Percentiles rank a stretch among this genome's conserved stretches.
phyloP scores from a whole-genome alignment of 2,329 filamentous ascomycete genomes.

The Dendryphion nanum region DNA sequence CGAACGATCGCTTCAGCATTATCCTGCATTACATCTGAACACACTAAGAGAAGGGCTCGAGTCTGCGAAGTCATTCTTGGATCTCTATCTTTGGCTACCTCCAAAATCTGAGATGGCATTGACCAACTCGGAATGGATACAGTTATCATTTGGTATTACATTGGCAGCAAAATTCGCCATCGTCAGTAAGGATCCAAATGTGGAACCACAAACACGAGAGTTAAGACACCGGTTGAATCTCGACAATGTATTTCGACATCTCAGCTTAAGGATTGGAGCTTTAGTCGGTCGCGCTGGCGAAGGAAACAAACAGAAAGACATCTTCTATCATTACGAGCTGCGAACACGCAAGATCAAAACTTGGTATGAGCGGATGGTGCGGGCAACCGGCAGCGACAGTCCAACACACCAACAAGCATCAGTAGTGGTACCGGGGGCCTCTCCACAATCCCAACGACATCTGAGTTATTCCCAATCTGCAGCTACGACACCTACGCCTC shows the following conservation, averaged over 20 bases:
- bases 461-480: conserved; percentile 1
- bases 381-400: conserved; percentile 15
- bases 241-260: conserved; percentile 25
- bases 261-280: conserved; percentile 22
- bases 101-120: conserved; percentile 34
- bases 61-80: conserved; percentile 28
- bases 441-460: background rate
- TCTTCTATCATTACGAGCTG: conserved; percentile 26
- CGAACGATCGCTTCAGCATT: conserved; percentile 26
- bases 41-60: conserved; percentile 22
- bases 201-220: conserved; percentile 24
- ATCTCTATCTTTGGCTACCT: conserved; percentile 37
- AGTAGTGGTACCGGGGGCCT: background rate
- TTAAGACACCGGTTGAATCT: conserved; percentile 27
- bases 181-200: conserved; percentile 20
- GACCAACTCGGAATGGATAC: conserved; percentile 43
- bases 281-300: conserved; percentile 21
- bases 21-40: conserved; percentile 23
- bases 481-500: conserved; percentile 1
- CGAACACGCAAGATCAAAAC: conserved; percentile 26
- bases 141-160: conserved; percentile 37
- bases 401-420: conserved; percentile 7
- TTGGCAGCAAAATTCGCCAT: conserved; percentile 31
- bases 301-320: conserved; percentile 22
- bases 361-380: conserved; percentile 29